These are phyloP conservation scores for Luffa aegyptiaca DNA, from an alignment of 306 rosid genomes.

Conservation along the genomic window DNA sequence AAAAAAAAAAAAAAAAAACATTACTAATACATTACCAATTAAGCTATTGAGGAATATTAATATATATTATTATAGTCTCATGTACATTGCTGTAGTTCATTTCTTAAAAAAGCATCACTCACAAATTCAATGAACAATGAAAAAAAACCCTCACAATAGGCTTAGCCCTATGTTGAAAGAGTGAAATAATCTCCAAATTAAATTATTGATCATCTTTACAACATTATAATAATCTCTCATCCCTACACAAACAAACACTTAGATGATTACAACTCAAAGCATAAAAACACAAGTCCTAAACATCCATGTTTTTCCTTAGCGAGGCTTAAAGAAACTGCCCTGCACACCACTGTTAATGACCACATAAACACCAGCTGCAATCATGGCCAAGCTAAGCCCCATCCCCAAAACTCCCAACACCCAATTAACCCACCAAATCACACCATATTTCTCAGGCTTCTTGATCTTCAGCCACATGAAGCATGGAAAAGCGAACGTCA, in stretches of 20 bases:
- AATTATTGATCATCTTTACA: not conserved
- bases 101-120: too few species aligned
- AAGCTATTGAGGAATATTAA: too few species aligned
- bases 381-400: slow-evolving; percentile 16
- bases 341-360: slow-evolving; percentile 21
- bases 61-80: too few species aligned
- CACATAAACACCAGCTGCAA: slow-evolving; percentile 27
- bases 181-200: not conserved
- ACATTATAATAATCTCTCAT: not conserved
- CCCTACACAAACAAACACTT: not conserved
- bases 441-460: slow-evolving; percentile 25
- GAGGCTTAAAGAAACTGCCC: slow-evolving; percentile 36
- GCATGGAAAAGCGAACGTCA: slow-evolving; percentile 43
- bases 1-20: too few species aligned
- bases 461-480: slow-evolving; percentile 52
- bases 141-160: too few species aligned
- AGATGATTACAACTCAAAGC: not conserved
- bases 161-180: too few species aligned
- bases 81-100: too few species aligned
- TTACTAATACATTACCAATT: too few species aligned
- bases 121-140: too few species aligned
- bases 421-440: slow-evolving; percentile 31
- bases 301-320: not conserved
- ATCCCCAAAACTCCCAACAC: slow-evolving; percentile 26
- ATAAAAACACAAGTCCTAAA: not conserved